Base-by-base conservation (phyloP, 306 rosid genomes). In the Oemleria cerasiformis region DNA sequence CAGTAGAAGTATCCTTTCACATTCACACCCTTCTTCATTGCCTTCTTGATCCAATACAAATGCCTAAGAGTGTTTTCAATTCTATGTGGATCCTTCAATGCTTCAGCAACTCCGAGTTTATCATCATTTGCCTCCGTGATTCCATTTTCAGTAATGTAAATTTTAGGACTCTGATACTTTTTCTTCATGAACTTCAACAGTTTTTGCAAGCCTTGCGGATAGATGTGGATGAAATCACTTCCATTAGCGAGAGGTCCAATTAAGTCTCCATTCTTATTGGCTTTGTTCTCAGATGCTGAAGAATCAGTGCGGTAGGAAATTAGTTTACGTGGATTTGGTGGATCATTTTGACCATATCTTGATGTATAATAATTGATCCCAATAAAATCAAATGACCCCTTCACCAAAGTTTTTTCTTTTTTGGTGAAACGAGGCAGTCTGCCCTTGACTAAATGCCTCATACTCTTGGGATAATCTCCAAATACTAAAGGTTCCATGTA, bases 341-440 rank as follows among this genome's bases (percentile, higher is more conserved):
- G 17, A 1, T 41, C 30, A 8, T 63, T 63, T 40, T 40, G 40
- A 17, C 48, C 68, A 40, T 60, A 82, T 41, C 73, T 49, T 8
- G 81, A 49, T 13, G 81, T 63, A 45, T 82, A 82, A 17, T 78
- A 75, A 39, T 82, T 82, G 63, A 82, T 13, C 7, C 83, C 86
- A 13, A 78, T 60, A 61, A 75, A 82, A 72, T 78, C 86, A 51
- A 14, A 75, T 30, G 76, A 45, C 21, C 83, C 81, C 3, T 49
- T 63, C 0, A 82, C 19, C 73, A 82, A 7, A 1, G 14, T 48
- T 41, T 65, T 73, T 30, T 78, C 72, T 38, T 78, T 9, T 4
- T 53, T 3, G 1, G 54, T 38, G 34, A 76, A 76, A 15, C 0
- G 2, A 13, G 80, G 80, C 2, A 68, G n/a, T 20, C 80, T 76